Base-by-base conservation (phyloP, 1,139 yeast genomes). In the Trichomonascaceae sp. region DNA sequence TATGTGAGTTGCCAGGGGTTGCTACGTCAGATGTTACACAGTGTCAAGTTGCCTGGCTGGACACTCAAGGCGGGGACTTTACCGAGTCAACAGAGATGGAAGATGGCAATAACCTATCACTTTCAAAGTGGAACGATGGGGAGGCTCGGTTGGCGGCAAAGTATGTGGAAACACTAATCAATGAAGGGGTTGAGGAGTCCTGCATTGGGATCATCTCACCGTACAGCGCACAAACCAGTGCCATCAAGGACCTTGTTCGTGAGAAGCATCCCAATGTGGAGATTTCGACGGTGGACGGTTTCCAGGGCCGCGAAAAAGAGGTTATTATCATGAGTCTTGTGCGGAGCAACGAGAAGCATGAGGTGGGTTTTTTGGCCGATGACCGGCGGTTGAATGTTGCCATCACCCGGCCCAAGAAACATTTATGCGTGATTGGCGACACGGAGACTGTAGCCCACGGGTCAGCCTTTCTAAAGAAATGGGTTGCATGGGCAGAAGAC, bases 271-370 rank as follows among this genome's bases (percentile, higher is more conserved):
- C 77, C 23, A 67, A 66, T 3, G 56, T 89, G 34, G 95, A 84
- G 48, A 74, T 84, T 30, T 79, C 89, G 29, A 80, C 89, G 0
- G 85, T 84, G n/a, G 85, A 82, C 56, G 93, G 92, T 14, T 85
- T 80, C 50, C 96, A 85, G 57, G 96, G 96, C 0, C 65, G 94
- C 38, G 96, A 85, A 51, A 85, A 85, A 51, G 93, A 85, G 40
- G 76, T 81, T 17, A 78, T 85, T 3, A 66, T 85, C 2, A 65
- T 85, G n/a, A 72, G 93, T 0, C 55, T 85, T 37, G 95, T 84
- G 2, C 62, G 95, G 35, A 78, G 92, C 13, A 85, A 85, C 49
- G 68, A 68, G 30, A 47, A 57, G 8, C 57, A 66, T 30, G 79
- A 76, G 36, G 75, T 84, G 33, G 95, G 95, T 13, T 84, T 84